These are phyloP conservation scores for Trichoderma orchidacearum DNA, from an alignment of 495 filamentous ascomycete species.

Conservation along the genomic window DNA sequence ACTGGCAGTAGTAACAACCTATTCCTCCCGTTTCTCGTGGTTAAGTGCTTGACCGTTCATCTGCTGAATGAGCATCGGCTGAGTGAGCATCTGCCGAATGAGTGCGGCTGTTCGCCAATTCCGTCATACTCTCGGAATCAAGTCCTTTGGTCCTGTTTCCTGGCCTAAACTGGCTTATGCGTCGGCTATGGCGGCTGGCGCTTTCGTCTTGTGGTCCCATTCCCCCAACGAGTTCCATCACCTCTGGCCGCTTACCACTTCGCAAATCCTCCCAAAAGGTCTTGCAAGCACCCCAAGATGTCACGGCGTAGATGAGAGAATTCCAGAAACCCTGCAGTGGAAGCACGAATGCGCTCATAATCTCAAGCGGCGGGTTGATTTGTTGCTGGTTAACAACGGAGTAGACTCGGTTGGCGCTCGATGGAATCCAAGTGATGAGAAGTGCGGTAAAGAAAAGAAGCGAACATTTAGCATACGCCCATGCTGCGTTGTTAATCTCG, in stretches of 20 bases:
- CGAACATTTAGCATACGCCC: constrained; percentile 72
- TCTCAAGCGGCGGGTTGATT: constrained; percentile 47
- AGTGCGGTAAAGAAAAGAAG: constrained; percentile 78
- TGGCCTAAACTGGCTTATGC: not conserved
- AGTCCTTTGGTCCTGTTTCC: constrained; percentile 5
- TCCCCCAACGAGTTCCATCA: constrained; percentile 8
- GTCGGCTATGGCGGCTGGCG: not conserved
- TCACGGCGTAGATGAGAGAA: constrained; percentile 62
- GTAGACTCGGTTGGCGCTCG: constrained; percentile 66
- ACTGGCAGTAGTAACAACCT: not conserved
- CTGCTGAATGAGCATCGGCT: not conserved
- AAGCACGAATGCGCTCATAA: constrained; percentile 58
- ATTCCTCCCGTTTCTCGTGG: not conserved
- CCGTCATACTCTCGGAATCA: constrained; percentile 26
- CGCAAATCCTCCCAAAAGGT: constrained; percentile 15
- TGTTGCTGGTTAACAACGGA: constrained; percentile 41
- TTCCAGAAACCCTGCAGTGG: constrained; percentile 87
- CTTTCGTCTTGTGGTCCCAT: not conserved
- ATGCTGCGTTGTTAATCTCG: constrained; percentile 41
- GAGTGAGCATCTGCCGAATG: constrained; percentile 1
- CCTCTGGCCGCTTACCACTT: constrained; percentile 6
- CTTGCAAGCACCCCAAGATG: constrained; percentile 37
- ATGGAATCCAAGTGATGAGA: constrained; percentile 77
- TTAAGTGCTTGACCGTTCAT: not conserved
- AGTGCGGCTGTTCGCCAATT: constrained; percentile 18